Evolutionary conservation across 805 yeast species (phyloP), one percentile per base, ranked within the genome.

Genomic region (Priceomyces castillae): DNA sequence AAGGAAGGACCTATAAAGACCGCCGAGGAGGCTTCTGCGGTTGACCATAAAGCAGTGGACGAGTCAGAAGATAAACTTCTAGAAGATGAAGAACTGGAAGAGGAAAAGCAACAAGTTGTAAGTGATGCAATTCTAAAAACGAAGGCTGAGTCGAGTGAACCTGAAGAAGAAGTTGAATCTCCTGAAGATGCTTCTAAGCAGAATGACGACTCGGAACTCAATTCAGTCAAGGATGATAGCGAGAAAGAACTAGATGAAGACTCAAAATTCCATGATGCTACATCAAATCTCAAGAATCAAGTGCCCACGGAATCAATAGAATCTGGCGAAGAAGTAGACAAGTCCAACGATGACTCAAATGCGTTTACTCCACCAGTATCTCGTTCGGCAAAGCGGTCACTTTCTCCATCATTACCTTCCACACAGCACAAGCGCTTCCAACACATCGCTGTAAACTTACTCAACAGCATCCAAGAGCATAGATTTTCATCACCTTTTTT

Each of bases 401-500:
- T 28, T n/a, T 56, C 64, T 6, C 61, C 57, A 11, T 42, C 54
- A 4, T 44, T 51, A 7, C 34, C 42, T 3, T 44, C 49, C 19
- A 37, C 50, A 10, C 57, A 66, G 36, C 71, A 70, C 43, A 81
- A 82, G 54, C 69, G 81, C 49, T 81, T 86, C 61, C 85, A 80
- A 49, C 67, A 74, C 17, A 67, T 83, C 15, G 83, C 88, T 0
- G 65, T 74, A 6, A 85, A 83, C 36, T 65, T 87, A 25, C 62
- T 87, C 38, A 71, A 78, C 14, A 82, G 82, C 47, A 80, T 86
- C 7, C 76, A 83, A 30, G 81, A 87, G 1, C 84, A 85, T 59
- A 70, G 87, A 44, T 83, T 77, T 54, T 86, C 94, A 0, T 81
- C 90, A 0, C 82, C 86, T 44, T 87, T 87, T 58, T 58, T 84